Base-by-base conservation (phyloP, 2,329 filamentous ascomycete species). In the Lasiodiplodia sp. region DNA sequence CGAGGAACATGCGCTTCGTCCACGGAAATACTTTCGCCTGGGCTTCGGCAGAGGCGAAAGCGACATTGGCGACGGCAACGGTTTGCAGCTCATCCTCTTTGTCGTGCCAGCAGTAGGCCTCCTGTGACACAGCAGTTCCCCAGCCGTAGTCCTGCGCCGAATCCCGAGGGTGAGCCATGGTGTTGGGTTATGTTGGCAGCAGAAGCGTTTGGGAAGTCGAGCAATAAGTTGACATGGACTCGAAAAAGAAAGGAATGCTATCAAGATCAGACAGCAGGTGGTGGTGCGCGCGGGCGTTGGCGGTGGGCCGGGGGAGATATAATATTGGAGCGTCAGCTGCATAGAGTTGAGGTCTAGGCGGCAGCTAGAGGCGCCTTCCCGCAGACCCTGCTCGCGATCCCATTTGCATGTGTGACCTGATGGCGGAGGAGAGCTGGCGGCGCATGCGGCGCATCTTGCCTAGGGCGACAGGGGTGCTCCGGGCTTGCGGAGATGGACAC, bases 1-100 rank as follows among this genome's bases (percentile, higher is more conserved):
- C 81, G 75, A 80, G 81, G 69, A 84, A 77, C 82, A 84, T 84
- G 34, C 78, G 75, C 72, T 75, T 78, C 12, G 81, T 83, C 75
- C 76, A 79, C 65, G 77, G 77, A 58, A 73, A 75, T 4, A 78
- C 75, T 21, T 73, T 81, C 73, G 81, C 84, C 72, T 86, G 85
- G 16, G 84, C 75, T 1, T 78, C 77, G 7, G 82, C 80, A 14
- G 82, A 81, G 5, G 82, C 67, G n/a, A 87, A 67, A 1, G 84
- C 82, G 23, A 85, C 71, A 53, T 81, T 72, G 70, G 49, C 51
- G 16, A 66, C 63, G 51, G 40, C 47, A 18, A 55, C 47, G 31
- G 60, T 64, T 1, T 47, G 60, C n/a, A 64, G 60, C 10, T 64
- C 60, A 4, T 64, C 60, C 12, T 64, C 47, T 31, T 37, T 64